Conservation (phyloP, 495 filamentous ascomycete genomes). For the Penicillium verhagenii region DNA sequence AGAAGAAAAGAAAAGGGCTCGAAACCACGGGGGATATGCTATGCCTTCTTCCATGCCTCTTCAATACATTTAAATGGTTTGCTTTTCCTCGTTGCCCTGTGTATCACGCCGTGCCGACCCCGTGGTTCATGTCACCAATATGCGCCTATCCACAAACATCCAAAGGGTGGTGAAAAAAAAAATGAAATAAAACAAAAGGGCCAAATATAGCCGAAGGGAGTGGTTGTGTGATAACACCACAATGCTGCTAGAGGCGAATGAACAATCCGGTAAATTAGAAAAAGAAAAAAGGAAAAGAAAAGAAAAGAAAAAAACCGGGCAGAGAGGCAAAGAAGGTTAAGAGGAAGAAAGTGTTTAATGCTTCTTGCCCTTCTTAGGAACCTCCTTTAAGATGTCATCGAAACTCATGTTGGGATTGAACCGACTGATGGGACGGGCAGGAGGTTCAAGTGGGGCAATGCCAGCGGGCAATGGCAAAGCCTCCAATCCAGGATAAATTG, state of each 20-base stretch:
- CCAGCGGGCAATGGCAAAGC: slow-evolving; percentile 51
- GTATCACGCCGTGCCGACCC: slow-evolving; percentile 30
- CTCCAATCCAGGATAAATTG: slow-evolving; percentile 51
- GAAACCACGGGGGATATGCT: slow-evolving; percentile 3
- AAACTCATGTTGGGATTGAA: slow-evolving; percentile 55
- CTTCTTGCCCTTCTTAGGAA: slow-evolving; percentile 42
- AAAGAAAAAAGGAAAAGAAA: too few species aligned
- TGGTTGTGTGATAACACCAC: background rate
- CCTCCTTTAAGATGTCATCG: slow-evolving; percentile 50
- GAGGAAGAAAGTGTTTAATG: slow-evolving; percentile 23
- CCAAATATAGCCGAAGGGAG: background rate
- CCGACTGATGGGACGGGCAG: slow-evolving; percentile 36
- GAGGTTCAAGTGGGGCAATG: slow-evolving; percentile 48
- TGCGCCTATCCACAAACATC: slow-evolving; percentile 33
- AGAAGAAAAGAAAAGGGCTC: slow-evolving; percentile 13
- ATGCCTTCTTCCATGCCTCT: slow-evolving; percentile 21
- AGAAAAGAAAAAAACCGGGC: slow-evolving; percentile 6
- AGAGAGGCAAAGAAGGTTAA: too few species aligned
- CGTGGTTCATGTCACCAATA: slow-evolving; percentile 26
- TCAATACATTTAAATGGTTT: slow-evolving; percentile 22
- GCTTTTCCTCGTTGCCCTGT: slow-evolving; percentile 24
- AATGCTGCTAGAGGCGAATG: background rate
- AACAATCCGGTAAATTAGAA: slow-evolving; percentile 7
- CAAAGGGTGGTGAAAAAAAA: slow-evolving; percentile 10
- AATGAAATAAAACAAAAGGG: slow-evolving; percentile 10